phyloP scores from a whole-genome alignment of 768 basidiomycete species.

The Hirschioporus abietinus region DNA sequence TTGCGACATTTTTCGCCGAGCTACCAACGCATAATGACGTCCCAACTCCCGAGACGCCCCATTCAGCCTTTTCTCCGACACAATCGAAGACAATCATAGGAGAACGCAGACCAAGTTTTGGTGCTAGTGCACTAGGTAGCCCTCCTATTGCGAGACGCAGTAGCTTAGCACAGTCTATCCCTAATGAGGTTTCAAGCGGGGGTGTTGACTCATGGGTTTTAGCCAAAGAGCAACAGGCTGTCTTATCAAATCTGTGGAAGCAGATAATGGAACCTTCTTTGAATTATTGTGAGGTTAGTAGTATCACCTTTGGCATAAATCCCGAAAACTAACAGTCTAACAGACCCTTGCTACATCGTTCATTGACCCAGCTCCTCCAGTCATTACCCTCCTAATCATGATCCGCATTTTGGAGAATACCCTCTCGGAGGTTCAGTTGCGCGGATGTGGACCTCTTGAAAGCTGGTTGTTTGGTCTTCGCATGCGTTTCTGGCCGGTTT shows the following conservation, averaged over 20 bases:
- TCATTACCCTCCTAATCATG: constrained; percentile 80
- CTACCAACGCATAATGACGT: constrained; percentile 15
- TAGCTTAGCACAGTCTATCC: neutral
- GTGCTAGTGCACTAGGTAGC: neutral
- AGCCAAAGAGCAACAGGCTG: constrained; percentile 56
- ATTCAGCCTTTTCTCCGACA: neutral
- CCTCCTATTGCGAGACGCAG: neutral
- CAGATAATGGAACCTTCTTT: constrained; percentile 88
- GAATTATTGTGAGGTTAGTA: constrained; percentile 71
- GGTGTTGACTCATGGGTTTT: neutral
- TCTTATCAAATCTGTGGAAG: constrained; percentile 74
- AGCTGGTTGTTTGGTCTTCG: constrained; percentile 76
- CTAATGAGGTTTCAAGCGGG: neutral
- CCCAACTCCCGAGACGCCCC: neutral
- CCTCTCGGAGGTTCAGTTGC: constrained; percentile 66
- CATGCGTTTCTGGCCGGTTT: constrained; percentile 88
- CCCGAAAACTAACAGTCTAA: constrained; percentile 4
- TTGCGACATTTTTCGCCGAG: constrained; percentile 73
- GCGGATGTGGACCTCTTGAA: constrained; percentile 76
- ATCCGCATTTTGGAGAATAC: constrained; percentile 86
- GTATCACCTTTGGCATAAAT: neutral
- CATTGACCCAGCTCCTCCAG: constrained; percentile 70
- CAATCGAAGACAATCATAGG: neutral
- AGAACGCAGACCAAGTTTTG: neutral
- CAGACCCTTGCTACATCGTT: constrained; percentile 66